Evolutionary conservation across 345 rosid species (phyloP).

Genomic region (Microthlaspi erraticum): DNA sequence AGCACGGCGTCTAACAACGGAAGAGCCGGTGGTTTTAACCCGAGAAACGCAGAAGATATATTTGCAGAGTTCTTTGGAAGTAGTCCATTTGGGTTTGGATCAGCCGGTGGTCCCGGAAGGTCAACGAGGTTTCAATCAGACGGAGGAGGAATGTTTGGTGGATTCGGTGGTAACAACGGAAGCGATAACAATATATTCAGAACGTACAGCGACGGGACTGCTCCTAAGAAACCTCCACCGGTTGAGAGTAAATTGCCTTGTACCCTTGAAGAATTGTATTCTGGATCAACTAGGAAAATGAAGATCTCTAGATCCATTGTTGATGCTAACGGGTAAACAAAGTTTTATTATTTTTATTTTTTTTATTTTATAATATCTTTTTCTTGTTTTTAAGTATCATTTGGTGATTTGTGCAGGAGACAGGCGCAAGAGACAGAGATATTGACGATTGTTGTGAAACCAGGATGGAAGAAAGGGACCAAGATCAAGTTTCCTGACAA

Average conservation of each 20-base stretch:
- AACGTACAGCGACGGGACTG: slow-evolving; percentile 61
- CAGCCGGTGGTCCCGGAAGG: slow-evolving; percentile 64
- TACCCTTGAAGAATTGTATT: slow-evolving; percentile 82
- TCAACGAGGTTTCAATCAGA: slow-evolving; percentile 81
- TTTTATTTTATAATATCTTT: not conserved
- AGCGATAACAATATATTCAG: slow-evolving; percentile 64
- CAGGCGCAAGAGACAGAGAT: slow-evolving; percentile 84
- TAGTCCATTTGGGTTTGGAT: slow-evolving; percentile 83
- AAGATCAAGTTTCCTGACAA: slow-evolving; percentile 92
- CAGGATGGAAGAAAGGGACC: slow-evolving; percentile 98
- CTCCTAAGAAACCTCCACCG: slow-evolving; percentile 77
- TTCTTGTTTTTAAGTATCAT: not conserved
- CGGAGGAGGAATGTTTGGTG: slow-evolving; percentile 69
- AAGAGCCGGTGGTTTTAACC: slow-evolving; percentile 74
- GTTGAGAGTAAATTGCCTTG: slow-evolving; percentile 94
- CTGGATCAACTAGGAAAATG: slow-evolving; percentile 97
- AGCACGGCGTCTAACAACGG: slow-evolving; percentile 57
- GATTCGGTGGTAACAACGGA: slow-evolving; percentile 48
- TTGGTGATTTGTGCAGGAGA: slow-evolving; percentile 50
- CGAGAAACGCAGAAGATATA: slow-evolving; percentile 94
- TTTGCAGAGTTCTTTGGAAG: slow-evolving; percentile 95
- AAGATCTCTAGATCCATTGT: slow-evolving; percentile 91
- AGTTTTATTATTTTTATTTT: not conserved
- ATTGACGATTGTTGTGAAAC: slow-evolving; percentile 84
- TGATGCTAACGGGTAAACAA: slow-evolving; percentile 65